phyloP scores from a whole-genome alignment of 2,329 filamentous ascomycete species.

The Xylariaceae sp. region DNA sequence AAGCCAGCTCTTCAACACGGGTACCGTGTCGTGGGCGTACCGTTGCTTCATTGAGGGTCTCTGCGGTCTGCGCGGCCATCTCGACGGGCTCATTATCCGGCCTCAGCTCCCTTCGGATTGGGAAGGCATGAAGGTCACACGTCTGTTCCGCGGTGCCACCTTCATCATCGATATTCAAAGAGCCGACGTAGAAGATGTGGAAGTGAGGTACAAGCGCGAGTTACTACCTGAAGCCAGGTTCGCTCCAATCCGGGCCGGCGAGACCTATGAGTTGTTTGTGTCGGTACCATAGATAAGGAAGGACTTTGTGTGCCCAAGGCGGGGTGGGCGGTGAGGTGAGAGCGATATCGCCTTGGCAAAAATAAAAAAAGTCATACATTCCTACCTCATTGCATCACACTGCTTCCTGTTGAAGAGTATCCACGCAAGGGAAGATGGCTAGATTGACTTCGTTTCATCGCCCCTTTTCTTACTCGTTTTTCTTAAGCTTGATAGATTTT shows the following conservation, averaged over 20 bases:
- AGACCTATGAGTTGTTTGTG: conserved; percentile 43
- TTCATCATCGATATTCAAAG: conserved; percentile 45
- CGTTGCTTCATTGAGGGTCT: conserved; percentile 52
- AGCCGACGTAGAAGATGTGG: conserved; percentile 35
- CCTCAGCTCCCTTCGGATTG: conserved; percentile 50
- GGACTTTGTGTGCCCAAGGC: no score
- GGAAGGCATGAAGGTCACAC: conserved; percentile 43
- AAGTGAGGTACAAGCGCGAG: conserved; percentile 36
- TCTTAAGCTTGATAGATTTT: no score
- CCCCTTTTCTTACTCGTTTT: no score
- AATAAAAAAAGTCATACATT: no score
- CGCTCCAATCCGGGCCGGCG: conserved; percentile 38
- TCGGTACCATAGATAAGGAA: conserved; percentile 15
- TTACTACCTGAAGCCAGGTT: conserved; percentile 39
- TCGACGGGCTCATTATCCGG: conserved; percentile 41
- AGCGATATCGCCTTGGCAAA: no score
- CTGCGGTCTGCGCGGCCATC: conserved; percentile 49
- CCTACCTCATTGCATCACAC: no score
- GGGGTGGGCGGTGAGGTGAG: no score
- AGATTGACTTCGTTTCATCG: no score
- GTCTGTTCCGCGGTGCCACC: conserved; percentile 48
- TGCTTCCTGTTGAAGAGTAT: no score
- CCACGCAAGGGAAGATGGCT: no score
- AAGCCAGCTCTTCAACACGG: conserved; percentile 56
- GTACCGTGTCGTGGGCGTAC: conserved; percentile 55